phyloP scores from a whole-genome alignment of 768 basidiomycete genomes.

The Astraeus odoratus region DNA sequence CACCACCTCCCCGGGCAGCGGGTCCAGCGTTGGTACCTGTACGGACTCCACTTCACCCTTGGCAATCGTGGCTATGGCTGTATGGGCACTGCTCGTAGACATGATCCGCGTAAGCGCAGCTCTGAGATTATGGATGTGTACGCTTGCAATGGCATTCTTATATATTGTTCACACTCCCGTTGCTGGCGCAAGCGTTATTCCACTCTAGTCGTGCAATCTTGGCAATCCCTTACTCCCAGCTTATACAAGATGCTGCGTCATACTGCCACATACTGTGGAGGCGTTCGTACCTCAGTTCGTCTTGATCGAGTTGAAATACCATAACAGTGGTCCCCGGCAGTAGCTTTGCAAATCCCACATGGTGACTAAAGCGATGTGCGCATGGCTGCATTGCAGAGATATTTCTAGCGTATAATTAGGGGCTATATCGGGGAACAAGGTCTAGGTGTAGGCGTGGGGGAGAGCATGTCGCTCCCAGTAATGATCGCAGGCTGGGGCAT shows the following conservation, averaged over 20 bases:
- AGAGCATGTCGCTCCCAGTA: slow-evolving; percentile 38
- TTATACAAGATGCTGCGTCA: no score
- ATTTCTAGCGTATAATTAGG: background rate
- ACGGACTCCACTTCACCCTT: slow-evolving; percentile 31
- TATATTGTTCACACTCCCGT: background rate
- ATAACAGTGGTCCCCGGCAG: no score
- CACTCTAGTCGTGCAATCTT: no score
- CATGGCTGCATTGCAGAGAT: background rate
- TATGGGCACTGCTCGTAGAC: slow-evolving; percentile 26
- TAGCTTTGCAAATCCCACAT: no score
- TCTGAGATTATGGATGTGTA: no score
- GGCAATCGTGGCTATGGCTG: slow-evolving; percentile 33
- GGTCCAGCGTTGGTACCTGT: slow-evolving; percentile 29
- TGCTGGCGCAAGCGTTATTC: no score
- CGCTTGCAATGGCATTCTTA: background rate
- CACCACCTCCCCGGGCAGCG: slow-evolving; percentile 32
- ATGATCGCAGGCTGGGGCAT: slow-evolving; percentile 33
- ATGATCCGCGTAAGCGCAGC: no score
- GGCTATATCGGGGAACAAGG: slow-evolving; percentile 9
- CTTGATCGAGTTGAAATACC: no score
- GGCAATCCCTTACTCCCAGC: no score
- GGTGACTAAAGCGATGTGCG: background rate
- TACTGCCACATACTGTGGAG: no score
- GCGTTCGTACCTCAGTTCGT: no score
- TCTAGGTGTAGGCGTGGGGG: slow-evolving; percentile 36